phyloP scores from a whole-genome alignment of 2,329 filamentous ascomycete genomes.

The Kalmusia sp. region DNA sequence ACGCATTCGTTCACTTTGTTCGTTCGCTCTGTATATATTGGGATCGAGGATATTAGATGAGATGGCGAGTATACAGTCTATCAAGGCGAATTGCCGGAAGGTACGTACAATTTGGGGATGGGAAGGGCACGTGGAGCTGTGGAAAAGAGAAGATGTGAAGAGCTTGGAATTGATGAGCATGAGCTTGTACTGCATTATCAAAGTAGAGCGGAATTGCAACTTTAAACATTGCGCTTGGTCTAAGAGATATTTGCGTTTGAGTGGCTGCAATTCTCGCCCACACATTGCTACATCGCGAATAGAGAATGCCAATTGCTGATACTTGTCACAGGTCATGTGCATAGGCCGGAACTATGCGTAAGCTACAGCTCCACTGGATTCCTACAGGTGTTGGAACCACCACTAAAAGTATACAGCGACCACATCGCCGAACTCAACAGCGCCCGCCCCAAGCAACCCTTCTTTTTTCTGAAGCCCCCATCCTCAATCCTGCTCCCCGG shows the following conservation, averaged over 20 bases:
- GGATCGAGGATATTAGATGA: constrained; percentile 16
- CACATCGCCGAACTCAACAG: constrained; percentile 94
- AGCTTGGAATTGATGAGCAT: background rate
- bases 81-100: constrained; percentile 57
- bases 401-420: constrained; percentile 67
- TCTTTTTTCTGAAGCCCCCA: constrained; percentile 98
- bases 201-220: too few species aligned
- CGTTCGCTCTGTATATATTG: constrained; percentile 5
- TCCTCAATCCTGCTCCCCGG: constrained; percentile 83
- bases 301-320: constrained; percentile 11
- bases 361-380: constrained; percentile 38
- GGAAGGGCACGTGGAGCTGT: background rate
- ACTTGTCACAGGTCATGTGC: constrained; percentile 73
- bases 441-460: constrained; percentile 87
- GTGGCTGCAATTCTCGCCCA: too few species aligned
- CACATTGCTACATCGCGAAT: background rate
- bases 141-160: too few species aligned
- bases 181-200: too few species aligned
- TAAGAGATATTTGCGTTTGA: too few species aligned
- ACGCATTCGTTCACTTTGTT: background rate
- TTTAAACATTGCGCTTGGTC: too few species aligned
- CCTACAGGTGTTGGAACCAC: background rate
- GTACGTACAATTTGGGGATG: constrained; percentile 32
- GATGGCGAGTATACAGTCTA: constrained; percentile 46
- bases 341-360: constrained; percentile 97